These are phyloP conservation scores for Lipomyces mesembrius DNA, from an alignment of 805 yeast species.

Conservation along the genomic window DNA sequence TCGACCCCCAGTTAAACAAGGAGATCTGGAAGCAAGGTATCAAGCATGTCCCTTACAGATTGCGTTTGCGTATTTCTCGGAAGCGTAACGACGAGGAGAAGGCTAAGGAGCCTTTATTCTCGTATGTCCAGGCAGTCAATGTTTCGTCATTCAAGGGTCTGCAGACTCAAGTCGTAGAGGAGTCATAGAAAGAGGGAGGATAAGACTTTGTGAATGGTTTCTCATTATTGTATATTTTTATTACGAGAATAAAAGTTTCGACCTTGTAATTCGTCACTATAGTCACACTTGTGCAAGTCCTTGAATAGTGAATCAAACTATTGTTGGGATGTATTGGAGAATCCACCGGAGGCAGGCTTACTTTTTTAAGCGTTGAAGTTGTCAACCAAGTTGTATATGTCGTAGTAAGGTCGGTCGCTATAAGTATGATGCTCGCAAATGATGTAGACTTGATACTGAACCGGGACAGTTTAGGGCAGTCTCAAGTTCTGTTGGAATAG, in stretches of 20 bases:
- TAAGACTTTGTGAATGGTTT: background rate
- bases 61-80: slow-evolving; percentile 98
- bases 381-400: background rate
- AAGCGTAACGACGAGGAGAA: slow-evolving; percentile 99
- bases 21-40: slow-evolving; percentile 99
- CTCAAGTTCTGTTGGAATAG: too few relatives aligned
- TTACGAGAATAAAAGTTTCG: background rate
- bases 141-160: slow-evolving; percentile 97
- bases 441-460: too few relatives aligned
- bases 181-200: slow-evolving; percentile 21
- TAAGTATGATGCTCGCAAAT: too few relatives aligned
- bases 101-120: slow-evolving; percentile 96
- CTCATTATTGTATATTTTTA: background rate
- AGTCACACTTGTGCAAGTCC: too few relatives aligned
- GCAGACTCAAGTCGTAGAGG: slow-evolving; percentile 95
- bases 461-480: too few relatives aligned
- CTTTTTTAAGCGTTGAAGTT: too few relatives aligned
- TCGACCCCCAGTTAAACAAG: slow-evolving; percentile 98
- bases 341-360: too few relatives aligned
- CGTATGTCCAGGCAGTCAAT: slow-evolving; percentile 95
- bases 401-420: background rate
- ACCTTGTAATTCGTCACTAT: too few relatives aligned
- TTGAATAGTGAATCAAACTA: too few relatives aligned
- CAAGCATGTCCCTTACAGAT: slow-evolving; percentile 97
- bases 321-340: background rate